Evolutionary conservation across 2,329 filamentous ascomycete genomes (phyloP).

Genomic region (Stemphylium vesicarium): DNA sequence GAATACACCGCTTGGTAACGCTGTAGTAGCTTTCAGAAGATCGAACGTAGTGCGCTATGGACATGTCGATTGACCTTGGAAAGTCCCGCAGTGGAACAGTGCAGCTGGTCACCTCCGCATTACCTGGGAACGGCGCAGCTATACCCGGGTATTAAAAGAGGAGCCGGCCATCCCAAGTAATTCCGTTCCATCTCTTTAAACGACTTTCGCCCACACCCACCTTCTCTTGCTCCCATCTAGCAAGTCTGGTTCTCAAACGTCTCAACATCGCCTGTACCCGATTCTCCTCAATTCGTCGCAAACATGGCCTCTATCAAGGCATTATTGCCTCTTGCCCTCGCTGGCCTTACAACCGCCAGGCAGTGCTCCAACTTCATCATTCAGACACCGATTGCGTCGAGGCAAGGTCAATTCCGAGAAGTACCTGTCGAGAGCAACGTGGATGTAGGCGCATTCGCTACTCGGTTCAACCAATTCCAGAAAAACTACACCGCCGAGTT

Average conservation of each 20-base stretch:
- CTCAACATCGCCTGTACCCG: not conserved
- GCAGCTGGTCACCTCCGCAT: not conserved
- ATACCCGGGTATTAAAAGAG: not conserved
- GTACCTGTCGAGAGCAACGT: slow-evolving; percentile 58
- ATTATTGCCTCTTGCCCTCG: slow-evolving; percentile 25
- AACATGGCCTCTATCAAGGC: slow-evolving; percentile 19
- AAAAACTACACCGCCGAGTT: slow-evolving; percentile 56
- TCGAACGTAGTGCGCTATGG: not conserved
- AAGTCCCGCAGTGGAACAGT: slow-evolving; percentile 4
- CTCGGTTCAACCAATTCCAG: slow-evolving; percentile 21
- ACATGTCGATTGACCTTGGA: not conserved
- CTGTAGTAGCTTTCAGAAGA: slow-evolving; percentile 1
- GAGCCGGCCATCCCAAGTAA: too few relatives aligned
- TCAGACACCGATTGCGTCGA: slow-evolving; percentile 61
- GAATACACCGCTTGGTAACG: slow-evolving; percentile 3
- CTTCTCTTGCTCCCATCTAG: not conserved
- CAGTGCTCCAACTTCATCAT: slow-evolving; percentile 61
- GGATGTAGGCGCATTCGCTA: slow-evolving; percentile 63
- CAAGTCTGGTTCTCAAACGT: not conserved
- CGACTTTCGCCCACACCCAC: not conserved
- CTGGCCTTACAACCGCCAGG: slow-evolving; percentile 28
- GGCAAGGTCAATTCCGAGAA: slow-evolving; percentile 62
- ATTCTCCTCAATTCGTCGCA: not conserved
- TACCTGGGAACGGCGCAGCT: not conserved
- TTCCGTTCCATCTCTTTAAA: not conserved